phyloP scores from a whole-genome alignment of 2,329 filamentous ascomycete species.

The Neofusicoccum sp. region DNA sequence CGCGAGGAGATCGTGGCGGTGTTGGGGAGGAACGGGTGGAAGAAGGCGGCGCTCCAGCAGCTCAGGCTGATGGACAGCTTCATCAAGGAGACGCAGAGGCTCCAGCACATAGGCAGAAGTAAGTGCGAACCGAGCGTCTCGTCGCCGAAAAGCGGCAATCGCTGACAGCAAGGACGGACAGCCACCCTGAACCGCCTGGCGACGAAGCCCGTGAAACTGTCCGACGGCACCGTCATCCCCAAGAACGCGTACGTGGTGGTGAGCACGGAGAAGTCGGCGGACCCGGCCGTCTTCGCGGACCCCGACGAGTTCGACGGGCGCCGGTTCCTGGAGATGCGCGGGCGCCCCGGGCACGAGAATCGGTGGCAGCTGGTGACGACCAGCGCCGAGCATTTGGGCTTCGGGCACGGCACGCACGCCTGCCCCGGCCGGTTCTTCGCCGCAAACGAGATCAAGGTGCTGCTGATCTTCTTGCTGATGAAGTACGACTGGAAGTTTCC shows the following conservation, averaged over 20 bases:
- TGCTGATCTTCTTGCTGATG: slow-evolving; percentile 22
- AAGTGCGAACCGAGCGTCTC: neutral
- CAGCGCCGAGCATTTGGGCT: slow-evolving; percentile 20
- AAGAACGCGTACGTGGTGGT: neutral
- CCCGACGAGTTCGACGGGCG: neutral
- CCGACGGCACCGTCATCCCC: neutral
- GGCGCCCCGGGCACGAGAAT: slow-evolving; percentile 23
- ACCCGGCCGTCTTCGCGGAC: neutral
- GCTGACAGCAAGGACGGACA: no score
- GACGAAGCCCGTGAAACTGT: neutral
- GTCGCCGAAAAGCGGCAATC: no score
- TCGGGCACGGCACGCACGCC: slow-evolving; percentile 33
- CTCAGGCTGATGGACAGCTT: slow-evolving; percentile 21
- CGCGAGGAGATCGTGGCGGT: slow-evolving; percentile 14
- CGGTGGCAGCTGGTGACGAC: slow-evolving; percentile 20
- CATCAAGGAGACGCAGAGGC: slow-evolving; percentile 19
- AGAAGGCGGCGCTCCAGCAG: slow-evolving; percentile 14
- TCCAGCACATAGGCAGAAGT: neutral
- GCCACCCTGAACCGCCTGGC: neutral
- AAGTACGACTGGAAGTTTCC: neutral
- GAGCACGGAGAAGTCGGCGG: neutral
- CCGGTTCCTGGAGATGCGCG: slow-evolving; percentile 5
- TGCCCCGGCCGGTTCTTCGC: slow-evolving; percentile 36
- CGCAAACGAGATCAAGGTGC: slow-evolving; percentile 34
- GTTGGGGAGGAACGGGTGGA: neutral